Evolutionary conservation across 768 basidiomycete genomes (phyloP).

Genomic region (Rhodotorula toruloides): DNA sequence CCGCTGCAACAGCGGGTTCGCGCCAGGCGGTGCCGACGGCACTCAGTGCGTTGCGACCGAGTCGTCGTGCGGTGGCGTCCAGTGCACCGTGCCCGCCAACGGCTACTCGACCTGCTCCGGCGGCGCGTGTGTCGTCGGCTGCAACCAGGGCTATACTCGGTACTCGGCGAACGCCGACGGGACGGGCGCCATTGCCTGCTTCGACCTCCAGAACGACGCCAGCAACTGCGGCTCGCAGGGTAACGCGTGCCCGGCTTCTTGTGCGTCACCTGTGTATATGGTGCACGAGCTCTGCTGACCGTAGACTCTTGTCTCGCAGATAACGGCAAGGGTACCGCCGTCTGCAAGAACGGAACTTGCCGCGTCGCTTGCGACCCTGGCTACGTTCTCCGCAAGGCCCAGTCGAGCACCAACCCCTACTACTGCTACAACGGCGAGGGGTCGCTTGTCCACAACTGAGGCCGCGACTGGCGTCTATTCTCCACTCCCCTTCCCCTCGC

Average conservation of each 20-base stretch:
- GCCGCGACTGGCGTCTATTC: too few species aligned
- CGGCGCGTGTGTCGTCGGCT: slow-evolving; percentile 19
- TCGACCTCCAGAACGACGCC: slow-evolving; percentile 6
- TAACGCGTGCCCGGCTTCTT: slow-evolving; percentile 27
- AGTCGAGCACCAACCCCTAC: slow-evolving; percentile 20
- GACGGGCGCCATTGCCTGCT: slow-evolving; percentile 1
- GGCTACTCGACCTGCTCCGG: slow-evolving; percentile 26
- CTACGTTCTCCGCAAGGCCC: slow-evolving; percentile 18
- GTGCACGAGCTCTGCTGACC: background rate
- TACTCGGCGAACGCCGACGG: background rate
- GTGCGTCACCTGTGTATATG: background rate
- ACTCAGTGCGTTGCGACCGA: slow-evolving; percentile 15
- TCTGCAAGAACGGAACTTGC: slow-evolving; percentile 14
- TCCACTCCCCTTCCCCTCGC: too few species aligned
- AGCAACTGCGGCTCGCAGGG: slow-evolving; percentile 25
- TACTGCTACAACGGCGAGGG: slow-evolving; percentile 29
- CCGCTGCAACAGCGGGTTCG: slow-evolving; percentile 30
- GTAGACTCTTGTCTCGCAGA: slow-evolving; percentile 3
- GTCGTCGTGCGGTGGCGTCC: background rate
- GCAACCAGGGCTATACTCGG: slow-evolving; percentile 21
- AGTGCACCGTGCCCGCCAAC: slow-evolving; percentile 18
- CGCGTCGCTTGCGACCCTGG: slow-evolving; percentile 12
- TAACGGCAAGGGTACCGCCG: slow-evolving; percentile 23
- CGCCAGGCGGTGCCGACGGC: slow-evolving; percentile 22
- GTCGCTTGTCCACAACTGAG: slow-evolving; percentile 19